Base-by-base conservation (phyloP, 768 basidiomycete genomes). In the Serendipita sp. region DNA sequence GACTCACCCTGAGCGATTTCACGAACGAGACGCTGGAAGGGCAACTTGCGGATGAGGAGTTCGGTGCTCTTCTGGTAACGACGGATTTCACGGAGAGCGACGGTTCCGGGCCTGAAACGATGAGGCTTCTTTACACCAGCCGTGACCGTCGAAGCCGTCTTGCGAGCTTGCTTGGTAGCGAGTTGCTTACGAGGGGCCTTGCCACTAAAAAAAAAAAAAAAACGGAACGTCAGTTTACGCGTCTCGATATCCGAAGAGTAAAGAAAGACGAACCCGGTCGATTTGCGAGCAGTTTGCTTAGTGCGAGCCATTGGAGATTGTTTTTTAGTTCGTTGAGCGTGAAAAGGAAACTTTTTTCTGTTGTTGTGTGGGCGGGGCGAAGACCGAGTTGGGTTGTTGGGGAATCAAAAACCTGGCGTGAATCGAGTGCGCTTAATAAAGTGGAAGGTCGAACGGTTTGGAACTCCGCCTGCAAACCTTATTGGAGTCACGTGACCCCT, bases 211-310 rank as follows among this genome's bases (percentile, higher is more conserved):
- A 51, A 51, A 24, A 24, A 24, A 13, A 46, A 13, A 13, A 46
- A 18, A 13, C 45, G 18, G 45, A 24, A 24, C 24, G 24, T 24
- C 24, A 24, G 24, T 24, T 24, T 24, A 24, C 24, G 24, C 24
- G 24, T 24, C 24, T 24, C 24, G 24, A 24, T 24, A 24, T n/a
- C 11, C 18, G 18, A 87, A 85, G 73, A 24, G 24, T 24, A 24
- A 24, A 24, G 24, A 24, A 24, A 7, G 45, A 1, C 66, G 76
- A 85, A 88, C 81, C 85, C 88, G 69, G 88, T 89, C 58, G 88
- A 89, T 76, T 90, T 90, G 76, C 87, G 86, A 67, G 88, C 89
- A 66, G 88, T 91, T 80, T 91, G 89, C 81, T 88, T 60, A 8
- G 56, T 60, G 56, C 56, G 56, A 37, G 56, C 56, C 56, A 60